Conservation (phyloP, 2,329 filamentous ascomycete species). For the Claviceps quebecensis region DNA sequence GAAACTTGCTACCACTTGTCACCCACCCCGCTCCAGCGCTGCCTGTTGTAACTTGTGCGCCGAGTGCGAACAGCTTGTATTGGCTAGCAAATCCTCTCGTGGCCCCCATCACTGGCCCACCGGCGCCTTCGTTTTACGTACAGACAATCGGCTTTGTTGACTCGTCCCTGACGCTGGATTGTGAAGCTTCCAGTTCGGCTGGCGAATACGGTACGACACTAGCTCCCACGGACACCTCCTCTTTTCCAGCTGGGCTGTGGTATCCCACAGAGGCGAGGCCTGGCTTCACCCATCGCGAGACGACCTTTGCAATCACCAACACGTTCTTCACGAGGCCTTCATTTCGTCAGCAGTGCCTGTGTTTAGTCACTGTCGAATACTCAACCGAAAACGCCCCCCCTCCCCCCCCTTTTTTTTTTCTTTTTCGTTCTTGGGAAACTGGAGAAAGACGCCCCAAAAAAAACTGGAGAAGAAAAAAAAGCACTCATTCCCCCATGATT, state of each 20-base stretch:
- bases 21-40: slow-evolving; percentile 1
- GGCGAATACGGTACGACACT: slow-evolving; percentile 5
- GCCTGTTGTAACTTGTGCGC: slow-evolving; percentile 8
- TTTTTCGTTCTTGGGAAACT: too few relatives aligned
- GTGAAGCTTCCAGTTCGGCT: neutral
- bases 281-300: slow-evolving; percentile 14
- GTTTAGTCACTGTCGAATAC: too few relatives aligned
- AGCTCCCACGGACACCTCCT: slow-evolving; percentile 4
- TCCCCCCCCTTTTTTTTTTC: neutral
- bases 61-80: slow-evolving; percentile 12
- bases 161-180: neutral
- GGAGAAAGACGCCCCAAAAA: too few relatives aligned
- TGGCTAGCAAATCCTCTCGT: slow-evolving; percentile 13
- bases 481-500: neutral
- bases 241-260: slow-evolving; percentile 9
- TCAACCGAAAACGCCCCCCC: too few relatives aligned
- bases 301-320: slow-evolving; percentile 1
- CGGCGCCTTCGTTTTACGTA: slow-evolving; percentile 22
- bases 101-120: slow-evolving; percentile 16
- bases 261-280: slow-evolving; percentile 10
- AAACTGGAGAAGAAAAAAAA: neutral
- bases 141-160: slow-evolving; percentile 10
- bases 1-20: slow-evolving; percentile 1
- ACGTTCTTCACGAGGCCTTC: neutral
- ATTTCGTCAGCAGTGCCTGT: neutral